Evolutionary conservation across 768 basidiomycete genomes (phyloP), one percentile per base, ranked within the genome.

Genomic region (Kwoniella europaea): DNA sequence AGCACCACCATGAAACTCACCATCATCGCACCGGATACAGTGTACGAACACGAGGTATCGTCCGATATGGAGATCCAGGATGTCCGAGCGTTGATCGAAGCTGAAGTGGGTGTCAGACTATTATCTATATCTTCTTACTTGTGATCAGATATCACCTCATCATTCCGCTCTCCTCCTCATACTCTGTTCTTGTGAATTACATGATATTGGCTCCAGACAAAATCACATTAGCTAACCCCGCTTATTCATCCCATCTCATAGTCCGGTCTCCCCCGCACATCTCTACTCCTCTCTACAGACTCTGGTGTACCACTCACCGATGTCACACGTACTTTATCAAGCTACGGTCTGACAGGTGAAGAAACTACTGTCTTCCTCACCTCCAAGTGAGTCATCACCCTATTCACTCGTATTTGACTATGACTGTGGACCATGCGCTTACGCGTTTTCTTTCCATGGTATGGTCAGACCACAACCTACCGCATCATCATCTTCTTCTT

Each of bases 1-100:
- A 42, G 29, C 60, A 41, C 35, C 22, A 74, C 44, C 52, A 85
- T 85, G 82, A 78, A 80, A 16, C 76, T 86, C 60, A 84, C 85
- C 10, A 72, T 83, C 10, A 83, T 86, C 61, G 82, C 81, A 10
- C 83, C 84, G 10, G 85, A 86, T 56, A 77, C 77, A 41, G 85
- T 83, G 4, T 84, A 82, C 67, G 76, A 78, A 65, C 77, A 96
- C 62, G 95, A 98, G 80, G 92, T 97, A 75, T 93, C 94, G 84
- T 88, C 92, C 1, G 88, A 87, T 64, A 94, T 98, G 92, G 90
- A 92, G 82, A 88, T 98, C 35, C 92, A 93, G 86, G 91, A 95
- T 82, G 90, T 98, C 46, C 91, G 91, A 88, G 96, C 93, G 13
- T 86, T 98, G 65, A 87, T 97, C n/a, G 94, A 97, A 84, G 95